Evolutionary conservation across 2,329 filamentous ascomycete species (phyloP), one percentile per base, ranked within the genome.

Genomic region (Calonectria naviculata): DNA sequence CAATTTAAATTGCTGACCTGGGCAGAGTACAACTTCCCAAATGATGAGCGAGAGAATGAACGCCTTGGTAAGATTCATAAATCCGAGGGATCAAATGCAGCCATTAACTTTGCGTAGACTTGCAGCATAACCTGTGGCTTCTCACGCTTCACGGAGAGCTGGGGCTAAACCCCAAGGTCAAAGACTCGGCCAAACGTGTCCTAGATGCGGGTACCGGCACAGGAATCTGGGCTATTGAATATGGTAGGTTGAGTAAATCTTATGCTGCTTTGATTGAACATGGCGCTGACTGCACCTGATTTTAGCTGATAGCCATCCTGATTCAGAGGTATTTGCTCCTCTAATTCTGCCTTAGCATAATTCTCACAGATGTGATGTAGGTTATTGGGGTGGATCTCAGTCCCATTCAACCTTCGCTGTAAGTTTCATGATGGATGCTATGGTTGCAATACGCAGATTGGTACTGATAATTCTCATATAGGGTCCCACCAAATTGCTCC

Each of bases 301-400:
- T 47, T n/a, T 47, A 67, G 64, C 68, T 15, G 58, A 71, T 42
- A 24, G 26, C 10, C 65, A 64, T 64, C 68, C 68, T 9, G 49
- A 71, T 9, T 26, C 68, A 19, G 63, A 71, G 68, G 68, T 71
- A 31, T 44, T 56, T 34, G 36, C 6, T 28, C 5, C 4, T 24
- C 41, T 15, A 29, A 34, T 26, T n/a, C 36, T 41, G 15, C 15
- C 5, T 15, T 54, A 7, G 44, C 15, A 1, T 21, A 31, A 29
- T 41, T 24, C 24, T 64, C 26, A 64, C n/a, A 46, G 34, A n/a
- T 24, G 26, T 19, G 24, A 24, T 13, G 26, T 21, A 71, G 65
- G 69, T 71, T n/a, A 26, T 71, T 36, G 65, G 69, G 1, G 52
- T 68, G 54, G 69, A 68, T 26, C 60, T 71, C 41, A 68, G 65